Evolutionary conservation across 2,329 filamentous ascomycete genomes (phyloP), one percentile per base, ranked within the genome.

Genomic region (Fusarium sp.): DNA sequence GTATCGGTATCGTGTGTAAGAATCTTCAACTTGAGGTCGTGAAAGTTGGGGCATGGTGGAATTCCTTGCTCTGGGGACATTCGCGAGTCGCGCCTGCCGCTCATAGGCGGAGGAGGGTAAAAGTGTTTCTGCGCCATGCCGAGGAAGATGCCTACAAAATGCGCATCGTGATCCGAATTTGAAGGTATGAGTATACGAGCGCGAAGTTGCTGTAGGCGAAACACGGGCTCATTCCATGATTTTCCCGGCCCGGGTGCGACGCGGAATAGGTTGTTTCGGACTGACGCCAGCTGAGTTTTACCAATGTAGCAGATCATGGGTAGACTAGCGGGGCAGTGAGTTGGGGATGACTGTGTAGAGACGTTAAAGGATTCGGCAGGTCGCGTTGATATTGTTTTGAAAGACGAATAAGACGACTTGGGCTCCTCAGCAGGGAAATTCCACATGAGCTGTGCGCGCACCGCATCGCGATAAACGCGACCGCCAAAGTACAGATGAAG

Each of bases 81-180:
- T 23, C 71, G 73, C 4, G 75, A 74, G 14, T 74, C 72, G 51
- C 69, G 71, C 24, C 70, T 67, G 11, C 61, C 58, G 1, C 66
- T 65, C 15, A 63, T 42, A 19, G 60, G 30, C 17, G 73, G 75
- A 19, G 40, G 32, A 11, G 63, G 66, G 69, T 88, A 87, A 56
- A 85, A 85, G 45, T 84, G 80, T 10, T 80, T 78, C 68, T 89
- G 86, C 9, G 86, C 86, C 83, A 88, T 85, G 45, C 83, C 83
- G 14, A 89, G 68, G 56, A 88, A 83, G 42, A 83, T 79, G 20
- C 81, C 85, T 7, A 85, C 77, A 34, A 87, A 78, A 56, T 85
- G 83, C 1, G 83, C 77, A 68, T 89, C 86, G 46, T 85, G 82
- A 47, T 87, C 81, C 3, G 74, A 62, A 47, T 87, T 80, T 4